phyloP scores from a whole-genome alignment of 2,329 filamentous ascomycete species.

The Exophiala dermatitidis region DNA sequence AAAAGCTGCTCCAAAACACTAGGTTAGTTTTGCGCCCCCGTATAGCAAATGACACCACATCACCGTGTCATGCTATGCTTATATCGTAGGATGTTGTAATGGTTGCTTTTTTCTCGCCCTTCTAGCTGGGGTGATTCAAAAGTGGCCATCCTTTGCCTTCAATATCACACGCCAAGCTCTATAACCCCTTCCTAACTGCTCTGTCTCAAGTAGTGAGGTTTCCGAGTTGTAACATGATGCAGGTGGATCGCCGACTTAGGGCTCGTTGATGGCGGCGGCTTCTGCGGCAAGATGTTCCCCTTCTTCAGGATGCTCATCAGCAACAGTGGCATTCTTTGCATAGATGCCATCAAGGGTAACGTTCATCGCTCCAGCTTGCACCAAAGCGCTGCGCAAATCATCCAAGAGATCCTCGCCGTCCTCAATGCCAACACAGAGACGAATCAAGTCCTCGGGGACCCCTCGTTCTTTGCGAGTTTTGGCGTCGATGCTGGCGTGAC shows the following conservation, averaged over 20 bases:
- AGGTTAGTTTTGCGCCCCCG: too few species aligned
- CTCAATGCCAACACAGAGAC: constrained; percentile 93
- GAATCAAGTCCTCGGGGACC: constrained; percentile 94
- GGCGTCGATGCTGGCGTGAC: constrained; percentile 93
- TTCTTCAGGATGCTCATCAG: constrained; percentile 17
- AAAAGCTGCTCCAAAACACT: too few species aligned
- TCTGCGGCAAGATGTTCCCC: constrained; percentile 22
- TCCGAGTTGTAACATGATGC: too few species aligned
- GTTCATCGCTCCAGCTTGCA: constrained; percentile 87
- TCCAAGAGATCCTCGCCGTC: constrained; percentile 87
- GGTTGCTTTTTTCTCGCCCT: too few species aligned
- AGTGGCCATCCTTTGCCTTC: too few species aligned
- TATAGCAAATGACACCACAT: too few species aligned
- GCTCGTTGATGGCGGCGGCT: constrained; percentile 24
- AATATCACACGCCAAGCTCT: too few species aligned
- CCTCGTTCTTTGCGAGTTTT: constrained; percentile 83
- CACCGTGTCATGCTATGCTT: too few species aligned
- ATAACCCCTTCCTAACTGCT: too few species aligned
- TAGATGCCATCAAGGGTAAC: constrained; percentile 77
- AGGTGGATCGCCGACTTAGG: constrained; percentile 1
- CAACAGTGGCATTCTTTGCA: constrained; percentile 40
- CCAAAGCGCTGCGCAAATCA: constrained; percentile 81
- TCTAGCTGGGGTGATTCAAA: too few species aligned
- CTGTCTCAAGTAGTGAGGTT: too few species aligned
- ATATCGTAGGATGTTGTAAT: too few species aligned